phyloP scores from a whole-genome alignment of 345 rosid species.

The Melastoma malabathricum region DNA sequence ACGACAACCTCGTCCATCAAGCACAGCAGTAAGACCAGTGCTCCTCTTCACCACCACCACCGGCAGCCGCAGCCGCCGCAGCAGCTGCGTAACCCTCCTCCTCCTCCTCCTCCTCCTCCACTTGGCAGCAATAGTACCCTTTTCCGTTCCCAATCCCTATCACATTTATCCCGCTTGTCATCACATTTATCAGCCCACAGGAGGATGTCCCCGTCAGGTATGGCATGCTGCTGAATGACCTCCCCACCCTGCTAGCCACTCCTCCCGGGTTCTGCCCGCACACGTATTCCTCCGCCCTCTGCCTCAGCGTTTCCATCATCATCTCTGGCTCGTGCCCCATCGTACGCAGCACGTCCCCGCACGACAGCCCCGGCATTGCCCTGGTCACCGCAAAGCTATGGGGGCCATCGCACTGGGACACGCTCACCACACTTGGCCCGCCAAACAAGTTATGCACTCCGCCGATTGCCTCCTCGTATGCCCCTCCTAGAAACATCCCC shows the following conservation, averaged over 20 bases:
- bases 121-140: slow-evolving; percentile 52
- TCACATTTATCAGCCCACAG: slow-evolving; percentile 44
- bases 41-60: slow-evolving; percentile 38
- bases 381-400: slow-evolving; percentile 78
- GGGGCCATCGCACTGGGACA: slow-evolving; percentile 86
- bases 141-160: too few species aligned
- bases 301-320: slow-evolving; percentile 86
- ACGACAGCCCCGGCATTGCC: slow-evolving; percentile 76
- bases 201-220: slow-evolving; percentile 41
- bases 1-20: slow-evolving; percentile 9
- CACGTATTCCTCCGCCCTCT: slow-evolving; percentile 57
- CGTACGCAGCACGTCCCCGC: slow-evolving; percentile 79
- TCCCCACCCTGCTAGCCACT: slow-evolving; percentile 48
- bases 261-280: slow-evolving; percentile 23
- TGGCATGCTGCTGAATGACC: slow-evolving; percentile 80
- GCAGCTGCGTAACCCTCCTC: too few species aligned
- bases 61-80: slow-evolving; percentile 15
- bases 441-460: slow-evolving; percentile 94
- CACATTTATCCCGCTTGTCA: slow-evolving; percentile 16
- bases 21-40: slow-evolving; percentile 65
- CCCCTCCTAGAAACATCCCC: slow-evolving; percentile 99
- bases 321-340: slow-evolving; percentile 97
- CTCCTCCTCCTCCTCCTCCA: slow-evolving; percentile 14
- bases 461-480: slow-evolving; percentile 97
- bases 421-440: slow-evolving; percentile 80